Evolutionary conservation across 1,284 basidiomycete genomes (phyloP), one percentile per base, ranked within the genome.

Genomic region (Blastosporella zonata): DNA sequence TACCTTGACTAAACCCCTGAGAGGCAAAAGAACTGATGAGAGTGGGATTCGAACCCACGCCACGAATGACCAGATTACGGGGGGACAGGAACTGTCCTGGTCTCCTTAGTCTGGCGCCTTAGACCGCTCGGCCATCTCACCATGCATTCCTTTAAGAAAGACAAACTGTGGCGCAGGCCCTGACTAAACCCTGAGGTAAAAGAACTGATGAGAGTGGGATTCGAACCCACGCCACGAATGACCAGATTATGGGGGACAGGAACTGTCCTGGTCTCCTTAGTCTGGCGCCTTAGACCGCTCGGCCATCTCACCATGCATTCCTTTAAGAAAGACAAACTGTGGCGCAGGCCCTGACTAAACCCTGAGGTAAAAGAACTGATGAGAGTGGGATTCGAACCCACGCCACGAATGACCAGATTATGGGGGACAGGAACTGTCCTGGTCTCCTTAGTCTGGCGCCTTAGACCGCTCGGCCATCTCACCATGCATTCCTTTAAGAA

Each of bases 281-380:
- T 86, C 84, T 86, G 80, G 82, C 82, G 82, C 83, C 83, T 86
- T 85, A 80, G 84, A 87, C 82, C 83, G 81, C 83, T 86, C 83
- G 84, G 82, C 82, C 83, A 85, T 84, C 82, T 82, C 79, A 63
- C 67, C 66, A n/a, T n/a, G n/a, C n/a, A n/a, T n/a, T n/a, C n/a
- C n/a, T n/a, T n/a, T n/a, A n/a, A n/a, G n/a, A n/a, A n/a, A n/a
- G n/a, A n/a, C n/a, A n/a, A n/a, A n/a, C n/a, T n/a, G n/a, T n/a
- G n/a, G n/a, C n/a, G n/a, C n/a, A n/a, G n/a, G n/a, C n/a, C n/a
- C n/a, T n/a, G n/a, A n/a, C n/a, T n/a, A n/a, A n/a, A n/a, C n/a
- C n/a, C n/a, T n/a, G n/a, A n/a, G n/a, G n/a, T n/a, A n/a, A n/a
- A n/a, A n/a, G n/a, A n/a, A n/a, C 15, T 72, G 72, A 75, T 66